A percentile compares a stretch with the other conserved stretches of the same genome.
phyloP scores from a whole-genome alignment of 2,329 filamentous ascomycete species.

The Alternaria triticina region DNA sequence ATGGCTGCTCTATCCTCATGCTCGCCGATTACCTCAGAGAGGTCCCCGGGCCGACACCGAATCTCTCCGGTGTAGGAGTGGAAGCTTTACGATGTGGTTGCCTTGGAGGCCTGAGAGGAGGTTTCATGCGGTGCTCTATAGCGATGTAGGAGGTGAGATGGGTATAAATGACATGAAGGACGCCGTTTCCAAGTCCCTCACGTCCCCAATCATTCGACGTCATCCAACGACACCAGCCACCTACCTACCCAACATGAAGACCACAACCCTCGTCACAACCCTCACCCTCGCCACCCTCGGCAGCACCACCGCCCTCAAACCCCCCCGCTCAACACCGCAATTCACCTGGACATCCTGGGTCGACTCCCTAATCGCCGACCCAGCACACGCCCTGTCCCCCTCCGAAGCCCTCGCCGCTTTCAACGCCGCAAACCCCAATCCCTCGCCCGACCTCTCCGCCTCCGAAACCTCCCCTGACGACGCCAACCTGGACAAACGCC shows the following conservation, averaged over 20 bases:
- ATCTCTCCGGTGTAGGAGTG: neutral
- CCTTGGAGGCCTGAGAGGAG: neutral
- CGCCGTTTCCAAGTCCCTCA: no score
- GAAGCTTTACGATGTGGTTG: neutral
- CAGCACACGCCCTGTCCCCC: neutral
- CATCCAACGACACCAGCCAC: no score
- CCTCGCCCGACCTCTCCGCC: neutral
- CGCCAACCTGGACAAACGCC: neutral
- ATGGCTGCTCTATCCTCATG: neutral
- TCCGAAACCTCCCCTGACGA: no score
- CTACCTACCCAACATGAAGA: neutral
- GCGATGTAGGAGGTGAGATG: neutral
- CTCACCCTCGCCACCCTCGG: conserved; percentile 1
- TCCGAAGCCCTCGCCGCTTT: neutral
- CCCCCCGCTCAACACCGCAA: neutral
- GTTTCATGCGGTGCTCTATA: neutral
- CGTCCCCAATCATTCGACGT: neutral
- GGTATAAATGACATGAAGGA: neutral
- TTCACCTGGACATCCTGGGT: conserved; percentile 13
- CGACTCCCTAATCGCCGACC: conserved; percentile 2
- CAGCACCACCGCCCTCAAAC: neutral
- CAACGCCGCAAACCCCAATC: neutral
- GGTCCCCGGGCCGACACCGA: neutral
- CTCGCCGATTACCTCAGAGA: neutral
- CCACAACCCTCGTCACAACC: neutral